These are phyloP conservation scores for Paecilomyces dactylethromorphus DNA, from an alignment of 2,329 filamentous ascomycete species.

Conservation along the genomic window DNA sequence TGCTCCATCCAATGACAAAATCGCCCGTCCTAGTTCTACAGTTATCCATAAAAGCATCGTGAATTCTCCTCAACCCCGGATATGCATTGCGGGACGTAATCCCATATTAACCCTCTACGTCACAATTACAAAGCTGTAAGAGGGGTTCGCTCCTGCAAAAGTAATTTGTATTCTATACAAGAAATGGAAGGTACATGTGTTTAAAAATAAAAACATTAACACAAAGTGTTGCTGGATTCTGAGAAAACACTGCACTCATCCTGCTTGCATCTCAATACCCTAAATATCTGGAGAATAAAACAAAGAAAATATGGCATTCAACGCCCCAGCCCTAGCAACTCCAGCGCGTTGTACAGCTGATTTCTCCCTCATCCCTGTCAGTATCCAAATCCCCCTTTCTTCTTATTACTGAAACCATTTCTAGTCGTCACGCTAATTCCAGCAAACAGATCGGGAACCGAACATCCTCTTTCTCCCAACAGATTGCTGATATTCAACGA, in stretches of 20 bases:
- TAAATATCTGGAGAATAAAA: neutral
- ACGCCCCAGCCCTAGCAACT: constrained; percentile 35
- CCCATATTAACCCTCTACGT: neutral
- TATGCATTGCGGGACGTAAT: neutral
- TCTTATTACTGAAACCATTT: neutral
- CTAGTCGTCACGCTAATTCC: neutral
- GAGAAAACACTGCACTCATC: neutral
- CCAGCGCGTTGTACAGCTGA: constrained; percentile 71
- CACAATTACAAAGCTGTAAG: neutral
- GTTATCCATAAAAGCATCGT: neutral
- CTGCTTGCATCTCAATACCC: neutral
- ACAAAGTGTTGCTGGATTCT: neutral
- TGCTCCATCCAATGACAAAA: neutral
- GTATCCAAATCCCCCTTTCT: neutral
- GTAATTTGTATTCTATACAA: neutral
- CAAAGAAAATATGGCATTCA: constrained; percentile 1
- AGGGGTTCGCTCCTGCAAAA: neutral
- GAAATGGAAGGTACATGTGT: neutral
- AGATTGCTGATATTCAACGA: constrained; percentile 78
- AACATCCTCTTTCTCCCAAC: constrained; percentile 63
- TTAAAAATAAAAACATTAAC: neutral
- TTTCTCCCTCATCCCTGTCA: constrained; percentile 70
- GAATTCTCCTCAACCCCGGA: neutral
- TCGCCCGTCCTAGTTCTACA: neutral
- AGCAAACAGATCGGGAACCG: constrained; percentile 60